phyloP scores from a whole-genome alignment of 192 early-diverging fungal species.

The Mortierella claussenii region DNA sequence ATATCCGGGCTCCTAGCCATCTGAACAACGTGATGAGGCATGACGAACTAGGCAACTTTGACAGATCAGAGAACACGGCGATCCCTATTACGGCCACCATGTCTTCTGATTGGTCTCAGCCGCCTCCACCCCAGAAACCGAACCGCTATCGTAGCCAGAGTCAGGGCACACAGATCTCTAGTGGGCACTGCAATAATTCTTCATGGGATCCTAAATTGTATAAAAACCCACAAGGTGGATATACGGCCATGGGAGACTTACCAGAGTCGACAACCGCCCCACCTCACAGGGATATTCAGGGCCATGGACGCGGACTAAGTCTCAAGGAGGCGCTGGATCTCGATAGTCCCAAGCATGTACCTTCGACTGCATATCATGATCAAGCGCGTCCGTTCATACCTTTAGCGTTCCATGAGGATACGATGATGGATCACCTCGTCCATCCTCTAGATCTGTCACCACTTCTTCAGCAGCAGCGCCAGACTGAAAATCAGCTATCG shows the following conservation, averaged over 20 bases:
- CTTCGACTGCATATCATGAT: neutral
- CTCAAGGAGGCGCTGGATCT: constrained; percentile 5
- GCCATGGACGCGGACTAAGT: too few species aligned
- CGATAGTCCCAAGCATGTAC: neutral
- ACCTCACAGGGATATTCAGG: neutral
- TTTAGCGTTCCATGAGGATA: neutral
- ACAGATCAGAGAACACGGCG: neutral
- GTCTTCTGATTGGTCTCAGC: too few species aligned
- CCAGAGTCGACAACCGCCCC: neutral
- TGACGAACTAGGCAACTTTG: neutral
- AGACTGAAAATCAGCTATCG: neutral
- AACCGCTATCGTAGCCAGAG: constrained; percentile 30
- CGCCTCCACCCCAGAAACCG: neutral
- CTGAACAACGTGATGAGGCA: constrained; percentile 29
- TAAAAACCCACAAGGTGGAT: too few species aligned
- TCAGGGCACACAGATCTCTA: constrained; percentile 1
- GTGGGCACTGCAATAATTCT: neutral
- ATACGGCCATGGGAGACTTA: too few species aligned
- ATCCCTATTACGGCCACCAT: neutral
- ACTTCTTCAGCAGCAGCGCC: constrained; percentile 12
- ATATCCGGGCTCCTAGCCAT: constrained; percentile 21
- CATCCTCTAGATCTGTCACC: constrained; percentile 37
- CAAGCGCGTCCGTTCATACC: neutral
- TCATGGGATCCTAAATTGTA: constrained; percentile 6
- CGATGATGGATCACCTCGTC: constrained; percentile 12